phyloP scores from a whole-genome alignment of 2,329 filamentous ascomycete species.

The Zasmidium cellare region DNA sequence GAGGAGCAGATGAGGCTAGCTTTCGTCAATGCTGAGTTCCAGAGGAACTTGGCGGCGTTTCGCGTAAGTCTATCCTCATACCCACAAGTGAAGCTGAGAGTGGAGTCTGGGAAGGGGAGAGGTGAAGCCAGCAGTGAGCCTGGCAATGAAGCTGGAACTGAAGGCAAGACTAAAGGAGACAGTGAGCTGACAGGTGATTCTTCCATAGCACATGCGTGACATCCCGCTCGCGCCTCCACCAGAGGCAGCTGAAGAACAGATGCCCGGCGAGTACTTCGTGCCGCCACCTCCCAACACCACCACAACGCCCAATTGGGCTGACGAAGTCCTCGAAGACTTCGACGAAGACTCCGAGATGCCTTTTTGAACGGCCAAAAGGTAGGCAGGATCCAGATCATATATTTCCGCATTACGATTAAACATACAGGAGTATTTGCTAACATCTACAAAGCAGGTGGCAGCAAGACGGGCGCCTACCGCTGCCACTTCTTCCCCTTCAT shows the following conservation, averaged over 20 bases:
- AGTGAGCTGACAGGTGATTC: neutral
- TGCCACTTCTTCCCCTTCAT: constrained; percentile 56
- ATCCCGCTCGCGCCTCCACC: neutral
- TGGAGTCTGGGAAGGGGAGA: too few relatives aligned
- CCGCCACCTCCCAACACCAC: neutral
- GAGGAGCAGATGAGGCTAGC: too few relatives aligned
- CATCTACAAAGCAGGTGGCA: too few relatives aligned
- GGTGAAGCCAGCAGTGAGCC: too few relatives aligned
- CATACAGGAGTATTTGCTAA: too few relatives aligned
- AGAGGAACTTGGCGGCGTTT: too few relatives aligned
- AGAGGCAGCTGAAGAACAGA: neutral
- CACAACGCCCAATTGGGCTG: neutral
- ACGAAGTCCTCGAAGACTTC: neutral
- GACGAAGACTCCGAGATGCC: neutral
- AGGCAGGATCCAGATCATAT: too few relatives aligned
- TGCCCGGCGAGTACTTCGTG: neutral
- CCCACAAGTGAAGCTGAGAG: too few relatives aligned
- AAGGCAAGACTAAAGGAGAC: neutral
- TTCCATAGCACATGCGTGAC: neutral
- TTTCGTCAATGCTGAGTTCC: too few relatives aligned
- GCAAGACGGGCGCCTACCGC: too few relatives aligned
- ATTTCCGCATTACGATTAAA: neutral
- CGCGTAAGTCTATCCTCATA: too few relatives aligned
- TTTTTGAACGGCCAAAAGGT: neutral
- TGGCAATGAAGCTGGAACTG: neutral